Evolutionary conservation across 345 rosid species (phyloP), one percentile per base, ranked within the genome.

Genomic region (Cochlearia excelsa): DNA sequence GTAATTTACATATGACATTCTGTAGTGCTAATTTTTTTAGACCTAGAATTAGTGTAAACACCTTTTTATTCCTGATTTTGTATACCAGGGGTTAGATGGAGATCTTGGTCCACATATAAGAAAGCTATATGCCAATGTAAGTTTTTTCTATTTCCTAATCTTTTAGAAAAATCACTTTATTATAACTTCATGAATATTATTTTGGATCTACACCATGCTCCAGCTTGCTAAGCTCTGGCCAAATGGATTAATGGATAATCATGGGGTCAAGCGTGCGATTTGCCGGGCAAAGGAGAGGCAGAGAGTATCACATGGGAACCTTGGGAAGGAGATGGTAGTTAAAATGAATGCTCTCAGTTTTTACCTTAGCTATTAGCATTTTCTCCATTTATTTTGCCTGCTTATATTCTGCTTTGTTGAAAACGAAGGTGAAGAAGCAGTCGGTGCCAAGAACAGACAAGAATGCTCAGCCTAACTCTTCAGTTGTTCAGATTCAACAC

Each of bases 151-250:
- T 16, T 16, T 16, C 23, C 23, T 37, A 3, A 37, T 37, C 43
- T 39, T 3, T 39, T 39, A n/a, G 43, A 1, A 39, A 70, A 16
- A 16, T 16, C 23, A 16, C 23, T 16, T 16, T 16, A 16, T 16
- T 16, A 16, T 0, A 16, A 16, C 23, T 16, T 16, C 23, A 48
- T 75, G 49, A 70, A 62, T 60, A 34, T 63, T 40, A 16, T 43
- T 46, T 29, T 63, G 57, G 11, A 46, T 51, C 30, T 39, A 38
- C 70, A 16, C 31, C 60, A 11, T 72, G 67, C 50, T 79, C 52
- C 86, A 92, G 98, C 83, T 92, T 60, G 94, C 95, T 54, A 77
- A 64, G 29, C 63, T 92, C 62, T 92, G 98, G 98, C 98, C 97
- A 62, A 79, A 69, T 60, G 86, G 80, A 57, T 62, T 75, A 52